Conservation (phyloP, 257 asterid genomes). For the Scutellaria galericulata region DNA sequence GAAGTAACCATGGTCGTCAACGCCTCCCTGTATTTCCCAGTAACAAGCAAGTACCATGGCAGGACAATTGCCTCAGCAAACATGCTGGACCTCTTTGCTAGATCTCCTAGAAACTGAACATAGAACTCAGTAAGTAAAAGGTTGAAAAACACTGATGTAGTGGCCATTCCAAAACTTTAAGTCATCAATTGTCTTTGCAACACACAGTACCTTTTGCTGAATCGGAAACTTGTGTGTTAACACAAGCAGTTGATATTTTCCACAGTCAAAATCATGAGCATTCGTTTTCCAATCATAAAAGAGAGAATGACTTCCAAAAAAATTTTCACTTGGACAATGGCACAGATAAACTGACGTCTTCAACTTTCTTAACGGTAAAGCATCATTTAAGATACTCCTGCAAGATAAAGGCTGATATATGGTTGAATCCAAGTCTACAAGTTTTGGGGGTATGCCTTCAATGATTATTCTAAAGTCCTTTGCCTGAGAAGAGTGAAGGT, state of each 20-base stretch:
- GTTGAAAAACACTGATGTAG: constrained; percentile 4
- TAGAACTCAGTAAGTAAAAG: constrained; percentile 26
- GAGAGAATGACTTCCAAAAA: constrained; percentile 44
- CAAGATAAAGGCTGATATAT: constrained; percentile 62
- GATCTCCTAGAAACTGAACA: constrained; percentile 60
- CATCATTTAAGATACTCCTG: constrained; percentile 59
- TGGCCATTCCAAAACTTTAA: constrained; percentile 20
- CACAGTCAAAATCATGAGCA: constrained; percentile 55
- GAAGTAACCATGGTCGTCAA: constrained; percentile 29
- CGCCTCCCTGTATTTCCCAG: constrained; percentile 51
- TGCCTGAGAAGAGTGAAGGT: constrained; percentile 52
- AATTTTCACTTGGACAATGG: constrained; percentile 44
- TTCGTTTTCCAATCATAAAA: constrained; percentile 41
- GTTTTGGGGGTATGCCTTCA: constrained; percentile 62
- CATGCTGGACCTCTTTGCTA: constrained; percentile 51
- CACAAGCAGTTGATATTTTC: constrained; percentile 71
- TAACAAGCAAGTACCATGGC: constrained; percentile 79
- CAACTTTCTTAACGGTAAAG: constrained; percentile 42
- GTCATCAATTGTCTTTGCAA: constrained; percentile 21
- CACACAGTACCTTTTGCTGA: constrained; percentile 60
- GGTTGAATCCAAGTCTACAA: constrained; percentile 45
- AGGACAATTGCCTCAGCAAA: constrained; percentile 79
- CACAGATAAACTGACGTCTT: constrained; percentile 52
- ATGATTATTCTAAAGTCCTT: constrained; percentile 55
- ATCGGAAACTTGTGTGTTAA: constrained; percentile 82